Conservation (phyloP, 2,329 filamentous ascomycete genomes). For the Gaeumannomyces sp. region DNA sequence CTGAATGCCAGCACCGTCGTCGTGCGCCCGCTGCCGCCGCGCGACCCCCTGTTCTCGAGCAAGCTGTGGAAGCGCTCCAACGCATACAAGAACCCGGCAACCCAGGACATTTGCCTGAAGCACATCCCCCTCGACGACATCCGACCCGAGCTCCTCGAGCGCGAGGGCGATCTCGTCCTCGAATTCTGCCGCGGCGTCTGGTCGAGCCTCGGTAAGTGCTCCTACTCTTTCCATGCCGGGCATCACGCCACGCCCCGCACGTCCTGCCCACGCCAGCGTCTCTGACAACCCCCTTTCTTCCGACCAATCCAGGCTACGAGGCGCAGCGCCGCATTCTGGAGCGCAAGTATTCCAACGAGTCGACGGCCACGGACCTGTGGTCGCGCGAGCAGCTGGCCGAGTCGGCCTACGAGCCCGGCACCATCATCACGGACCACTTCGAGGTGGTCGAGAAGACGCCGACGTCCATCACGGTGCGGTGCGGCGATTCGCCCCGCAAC, state of each 20-base stretch:
- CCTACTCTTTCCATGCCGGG: neutral
- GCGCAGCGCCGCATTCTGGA: constrained; percentile 53
- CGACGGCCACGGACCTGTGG: constrained; percentile 58
- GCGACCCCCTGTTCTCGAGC: constrained; percentile 56
- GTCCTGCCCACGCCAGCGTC: constrained; percentile 9
- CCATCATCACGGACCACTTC: constrained; percentile 64
- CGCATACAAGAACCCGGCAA: constrained; percentile 53
- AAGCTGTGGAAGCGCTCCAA: constrained; percentile 54
- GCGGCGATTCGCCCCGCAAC: constrained; percentile 58
- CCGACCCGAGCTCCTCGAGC: constrained; percentile 57
- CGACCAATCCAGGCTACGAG: constrained; percentile 39
- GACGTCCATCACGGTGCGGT: constrained; percentile 55
- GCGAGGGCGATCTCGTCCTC: constrained; percentile 50
- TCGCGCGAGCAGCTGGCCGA: constrained; percentile 44
- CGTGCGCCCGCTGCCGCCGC: constrained; percentile 48
- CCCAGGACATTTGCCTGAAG: constrained; percentile 59
- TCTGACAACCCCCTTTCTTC: constrained; percentile 11
- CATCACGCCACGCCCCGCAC: neutral
- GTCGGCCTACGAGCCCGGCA: constrained; percentile 57
- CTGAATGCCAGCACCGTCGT: constrained; percentile 50
- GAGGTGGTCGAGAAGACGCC: constrained; percentile 61
- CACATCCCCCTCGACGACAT: constrained; percentile 58
- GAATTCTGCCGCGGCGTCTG: constrained; percentile 63
- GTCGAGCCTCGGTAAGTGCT: constrained; percentile 54
- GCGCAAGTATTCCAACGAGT: constrained; percentile 50